These are phyloP conservation scores for Viridothelium virens DNA, from an alignment of 495 filamentous ascomycete species.

Conservation along the genomic window DNA sequence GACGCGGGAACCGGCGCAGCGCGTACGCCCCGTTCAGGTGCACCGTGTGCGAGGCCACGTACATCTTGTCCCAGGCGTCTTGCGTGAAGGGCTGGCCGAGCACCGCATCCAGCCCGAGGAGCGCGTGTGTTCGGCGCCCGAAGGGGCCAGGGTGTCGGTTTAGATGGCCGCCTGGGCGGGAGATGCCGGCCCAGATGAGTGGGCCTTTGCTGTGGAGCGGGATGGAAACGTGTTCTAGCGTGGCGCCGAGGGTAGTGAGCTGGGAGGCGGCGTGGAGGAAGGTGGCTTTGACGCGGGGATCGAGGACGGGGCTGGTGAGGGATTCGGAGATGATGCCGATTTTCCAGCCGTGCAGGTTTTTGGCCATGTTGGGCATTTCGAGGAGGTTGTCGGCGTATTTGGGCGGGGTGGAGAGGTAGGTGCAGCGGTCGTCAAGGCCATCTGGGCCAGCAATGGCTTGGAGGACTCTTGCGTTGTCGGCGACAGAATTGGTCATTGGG, in stretches of 20 bases:
- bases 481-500: slow-evolving; percentile 40
- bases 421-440: slow-evolving; percentile 48
- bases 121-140: slow-evolving; percentile 37
- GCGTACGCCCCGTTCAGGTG: slow-evolving; percentile 34
- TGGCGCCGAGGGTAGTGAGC: slow-evolving; percentile 45
- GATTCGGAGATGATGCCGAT: slow-evolving; percentile 49
- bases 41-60: slow-evolving; percentile 23
- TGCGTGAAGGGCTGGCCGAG: slow-evolving; percentile 36
- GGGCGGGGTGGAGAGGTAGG: slow-evolving; percentile 19
- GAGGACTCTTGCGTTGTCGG: slow-evolving; percentile 46
- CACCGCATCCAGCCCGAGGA: slow-evolving; percentile 38
- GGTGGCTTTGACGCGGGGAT: slow-evolving; percentile 37
- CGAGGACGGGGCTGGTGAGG: slow-evolving; percentile 39
- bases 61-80: slow-evolving; percentile 34
- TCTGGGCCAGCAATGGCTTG: slow-evolving; percentile 50
- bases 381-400: slow-evolving; percentile 34
- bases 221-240: slow-evolving; percentile 45
- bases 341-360: slow-evolving; percentile 42
- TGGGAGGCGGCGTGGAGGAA: slow-evolving; percentile 42
- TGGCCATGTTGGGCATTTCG: slow-evolving; percentile 23
- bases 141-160: slow-evolving; percentile 37
- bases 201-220: slow-evolving; percentile 44
- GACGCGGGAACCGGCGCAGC: slow-evolving; percentile 23
- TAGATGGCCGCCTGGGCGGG: slow-evolving; percentile 39
- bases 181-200: slow-evolving; percentile 46